Evolutionary conservation across 306 rosid species (phyloP).

Genomic region (Trichosanthes cucumerina): DNA sequence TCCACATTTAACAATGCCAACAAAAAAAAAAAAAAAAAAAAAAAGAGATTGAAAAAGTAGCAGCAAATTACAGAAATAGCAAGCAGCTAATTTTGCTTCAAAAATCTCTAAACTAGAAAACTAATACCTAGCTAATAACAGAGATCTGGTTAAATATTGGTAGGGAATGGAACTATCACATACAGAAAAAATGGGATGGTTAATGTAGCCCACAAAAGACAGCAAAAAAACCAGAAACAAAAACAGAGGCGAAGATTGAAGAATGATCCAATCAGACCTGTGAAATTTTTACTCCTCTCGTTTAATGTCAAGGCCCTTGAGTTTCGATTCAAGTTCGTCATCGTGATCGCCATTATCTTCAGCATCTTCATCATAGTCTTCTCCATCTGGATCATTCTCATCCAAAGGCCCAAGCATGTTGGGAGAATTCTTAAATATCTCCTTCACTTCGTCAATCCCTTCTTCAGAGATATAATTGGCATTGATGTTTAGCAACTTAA

Average conservation of each 20-base stretch:
- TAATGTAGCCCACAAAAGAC: not conserved
- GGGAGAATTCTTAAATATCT: constrained; percentile 38
- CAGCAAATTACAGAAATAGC: not conserved
- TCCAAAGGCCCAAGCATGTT: constrained; percentile 47
- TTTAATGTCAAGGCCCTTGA: constrained; percentile 46
- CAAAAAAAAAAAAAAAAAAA: not conserved
- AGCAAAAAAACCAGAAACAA: not conserved
- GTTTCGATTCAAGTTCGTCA: constrained; percentile 40
- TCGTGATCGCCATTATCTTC: constrained; percentile 32
- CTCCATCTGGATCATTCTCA: constrained; percentile 65
- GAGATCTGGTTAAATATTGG: constrained; percentile 7
- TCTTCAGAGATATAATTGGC: constrained; percentile 49
- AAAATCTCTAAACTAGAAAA: not conserved
- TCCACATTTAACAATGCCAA: constrained; percentile 1
- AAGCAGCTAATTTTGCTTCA: not conserved
- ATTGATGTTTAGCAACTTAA: constrained; percentile 44
- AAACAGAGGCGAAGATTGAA: not conserved
- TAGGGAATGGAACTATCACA: not conserved
- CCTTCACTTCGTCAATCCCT: constrained; percentile 39
- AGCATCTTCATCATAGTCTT: constrained; percentile 36
- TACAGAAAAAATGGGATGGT: not conserved
- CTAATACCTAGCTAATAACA: constrained; percentile 2
- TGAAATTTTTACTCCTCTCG: constrained; percentile 18
- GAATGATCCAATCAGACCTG: not conserved
- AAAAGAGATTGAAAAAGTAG: not conserved